Conservation (phyloP, 2,329 filamentous ascomycete genomes). For the Fusarium mexicanum region DNA sequence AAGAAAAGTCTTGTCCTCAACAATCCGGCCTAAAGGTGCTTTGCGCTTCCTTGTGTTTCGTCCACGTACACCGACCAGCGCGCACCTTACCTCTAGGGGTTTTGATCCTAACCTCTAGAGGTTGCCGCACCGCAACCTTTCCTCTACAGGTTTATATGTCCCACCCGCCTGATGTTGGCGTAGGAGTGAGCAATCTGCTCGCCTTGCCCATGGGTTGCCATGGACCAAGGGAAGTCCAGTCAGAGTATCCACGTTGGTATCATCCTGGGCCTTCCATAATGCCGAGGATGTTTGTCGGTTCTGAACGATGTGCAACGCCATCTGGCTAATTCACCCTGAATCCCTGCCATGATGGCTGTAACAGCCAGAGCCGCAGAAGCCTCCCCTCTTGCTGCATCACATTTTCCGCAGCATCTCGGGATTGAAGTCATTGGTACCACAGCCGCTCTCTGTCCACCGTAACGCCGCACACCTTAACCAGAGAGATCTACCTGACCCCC, state of each 20-base stretch:
- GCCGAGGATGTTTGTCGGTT: slow-evolving; percentile 42
- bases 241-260: slow-evolving; percentile 43
- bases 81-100: slow-evolving; percentile 43
- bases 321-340: slow-evolving; percentile 27
- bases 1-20: slow-evolving; percentile 38
- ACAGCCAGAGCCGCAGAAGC: slow-evolving; percentile 43
- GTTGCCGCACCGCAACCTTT: slow-evolving; percentile 42
- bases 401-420: slow-evolving; percentile 29
- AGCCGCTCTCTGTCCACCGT: slow-evolving; percentile 7
- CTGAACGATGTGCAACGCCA: slow-evolving; percentile 12
- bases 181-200: slow-evolving; percentile 33
- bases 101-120: slow-evolving; percentile 42
- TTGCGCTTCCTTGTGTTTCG: slow-evolving; percentile 37
- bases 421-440: slow-evolving; percentile 20
- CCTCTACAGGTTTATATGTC: slow-evolving; percentile 42
- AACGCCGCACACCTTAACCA: slow-evolving; percentile 20
- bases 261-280: slow-evolving; percentile 39
- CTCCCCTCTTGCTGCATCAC: slow-evolving; percentile 26
- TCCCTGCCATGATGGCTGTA: slow-evolving; percentile 30
- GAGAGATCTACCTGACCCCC: slow-evolving; percentile 24
- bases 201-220: slow-evolving; percentile 38
- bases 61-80: slow-evolving; percentile 40
- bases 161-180: slow-evolving; percentile 43
- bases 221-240: slow-evolving; percentile 45
- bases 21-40: slow-evolving; percentile 41